These are phyloP conservation scores for Dispira simplex DNA, from an alignment of 192 early-diverging fungal genomes.

Conservation along the genomic window DNA sequence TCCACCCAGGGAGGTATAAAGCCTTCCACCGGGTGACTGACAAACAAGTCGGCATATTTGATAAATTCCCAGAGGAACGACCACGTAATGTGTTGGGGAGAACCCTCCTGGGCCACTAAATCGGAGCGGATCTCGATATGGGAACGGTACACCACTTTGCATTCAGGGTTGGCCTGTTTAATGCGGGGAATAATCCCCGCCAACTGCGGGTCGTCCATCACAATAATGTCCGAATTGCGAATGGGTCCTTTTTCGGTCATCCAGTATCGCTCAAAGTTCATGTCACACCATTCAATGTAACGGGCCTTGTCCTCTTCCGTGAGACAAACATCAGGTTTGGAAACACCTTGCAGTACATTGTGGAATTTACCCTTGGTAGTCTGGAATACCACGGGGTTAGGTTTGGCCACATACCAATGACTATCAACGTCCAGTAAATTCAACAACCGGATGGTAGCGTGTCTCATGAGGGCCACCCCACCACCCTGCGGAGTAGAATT, in stretches of 20 bases:
- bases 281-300: slow-evolving; percentile 41
- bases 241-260: slow-evolving; percentile 46
- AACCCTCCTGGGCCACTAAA: slow-evolving; percentile 40
- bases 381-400: slow-evolving; percentile 72
- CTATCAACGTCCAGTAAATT: slow-evolving; percentile 45
- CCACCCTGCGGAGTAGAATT: slow-evolving; percentile 77
- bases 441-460: slow-evolving; percentile 58
- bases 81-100: slow-evolving; percentile 60
- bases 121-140: slow-evolving; percentile 75
- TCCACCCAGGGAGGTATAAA: slow-evolving; percentile 64
- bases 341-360: slow-evolving; percentile 75
- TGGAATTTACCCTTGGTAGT: slow-evolving; percentile 83
- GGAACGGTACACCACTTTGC: slow-evolving; percentile 62
- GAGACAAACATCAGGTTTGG: slow-evolving; percentile 22
- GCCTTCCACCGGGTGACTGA: slow-evolving; percentile 59
- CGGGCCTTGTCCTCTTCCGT: slow-evolving; percentile 50
- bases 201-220: slow-evolving; percentile 77
- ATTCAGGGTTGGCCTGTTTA: slow-evolving; percentile 44
- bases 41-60: slow-evolving; percentile 53
- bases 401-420: slow-evolving; percentile 65
- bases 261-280: slow-evolving; percentile 67
- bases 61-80: slow-evolving; percentile 61
- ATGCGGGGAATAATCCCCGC: slow-evolving; percentile 69
- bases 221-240: slow-evolving; percentile 54
- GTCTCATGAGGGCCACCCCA: slow-evolving; percentile 82